A percentile compares a stretch with the other conserved stretches of the same genome.
Conservation (phyloP, 805 yeast species). For the Naumovozyma castellii region DNA sequence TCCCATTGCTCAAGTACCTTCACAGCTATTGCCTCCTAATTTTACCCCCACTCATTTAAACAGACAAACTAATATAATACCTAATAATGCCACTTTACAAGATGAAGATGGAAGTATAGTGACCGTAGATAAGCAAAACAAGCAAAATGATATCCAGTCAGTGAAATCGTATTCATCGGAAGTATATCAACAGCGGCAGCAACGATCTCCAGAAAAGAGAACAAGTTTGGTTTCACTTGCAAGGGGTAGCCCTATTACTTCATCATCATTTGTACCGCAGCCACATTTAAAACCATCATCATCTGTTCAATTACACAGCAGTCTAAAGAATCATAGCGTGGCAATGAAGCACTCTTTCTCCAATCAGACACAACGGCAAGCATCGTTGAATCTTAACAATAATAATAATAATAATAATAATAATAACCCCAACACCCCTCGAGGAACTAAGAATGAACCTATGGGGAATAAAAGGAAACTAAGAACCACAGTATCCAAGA, state of each 20-base stretch:
- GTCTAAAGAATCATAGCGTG: background rate
- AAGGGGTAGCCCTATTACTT: conserved; percentile 3
- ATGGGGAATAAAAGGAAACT: conserved; percentile 30
- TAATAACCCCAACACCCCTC: background rate
- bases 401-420: conserved; percentile 1
- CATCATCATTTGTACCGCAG: conserved; percentile 1
- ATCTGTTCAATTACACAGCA: background rate
- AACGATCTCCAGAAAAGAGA: conserved; percentile 23
- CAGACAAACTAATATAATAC: conserved; percentile 3
- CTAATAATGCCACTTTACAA: conserved; percentile 2
- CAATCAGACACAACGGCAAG: conserved; percentile 11
- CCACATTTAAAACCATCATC: background rate
- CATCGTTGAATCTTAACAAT: conserved; percentile 1
- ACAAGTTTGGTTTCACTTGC: conserved; percentile 14
- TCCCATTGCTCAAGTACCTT: background rate
- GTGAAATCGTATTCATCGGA: conserved; percentile 19
- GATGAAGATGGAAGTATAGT: conserved; percentile 18
- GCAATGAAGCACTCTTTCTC: conserved; percentile 11
- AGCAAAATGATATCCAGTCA: conserved; percentile 17
- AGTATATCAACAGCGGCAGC: conserved; percentile 3
- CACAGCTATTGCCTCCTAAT: conserved; percentile 2
- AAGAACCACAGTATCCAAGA: conserved; percentile 60
- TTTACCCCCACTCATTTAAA: conserved; percentile 1
- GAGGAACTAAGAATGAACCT: background rate
- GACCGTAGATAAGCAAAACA: conserved; percentile 8